phyloP scores from a whole-genome alignment of 2,329 filamentous ascomycete species.

The Trichoderma aggressivum region DNA sequence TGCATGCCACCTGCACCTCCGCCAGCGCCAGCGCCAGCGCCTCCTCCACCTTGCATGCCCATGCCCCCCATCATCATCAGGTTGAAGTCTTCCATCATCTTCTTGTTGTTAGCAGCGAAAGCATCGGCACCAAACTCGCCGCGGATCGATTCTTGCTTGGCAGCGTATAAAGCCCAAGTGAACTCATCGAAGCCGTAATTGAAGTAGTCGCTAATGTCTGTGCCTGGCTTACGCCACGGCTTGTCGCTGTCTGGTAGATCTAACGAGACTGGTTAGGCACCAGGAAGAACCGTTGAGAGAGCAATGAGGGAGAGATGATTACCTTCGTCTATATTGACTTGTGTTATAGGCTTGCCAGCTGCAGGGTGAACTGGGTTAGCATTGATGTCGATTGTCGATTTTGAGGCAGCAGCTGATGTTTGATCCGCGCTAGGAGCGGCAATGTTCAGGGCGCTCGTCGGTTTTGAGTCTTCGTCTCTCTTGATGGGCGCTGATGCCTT shows the following conservation, averaged over 20 bases:
- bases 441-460: constrained; percentile 29
- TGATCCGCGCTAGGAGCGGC: constrained; percentile 47
- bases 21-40: constrained; percentile 32
- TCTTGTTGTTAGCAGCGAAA: constrained; percentile 66
- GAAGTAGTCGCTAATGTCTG: constrained; percentile 95
- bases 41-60: constrained; percentile 38
- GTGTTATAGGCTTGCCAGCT: constrained; percentile 77
- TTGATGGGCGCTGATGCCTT: constrained; percentile 45
- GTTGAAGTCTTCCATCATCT: constrained; percentile 70
- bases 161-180: constrained; percentile 91
- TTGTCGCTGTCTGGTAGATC: constrained; percentile 79
- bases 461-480: constrained; percentile 43
- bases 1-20: constrained; percentile 42
- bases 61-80: constrained; percentile 65
- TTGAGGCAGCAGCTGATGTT: constrained; percentile 64
- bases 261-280: constrained; percentile 25
- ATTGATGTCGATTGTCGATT: constrained; percentile 81
- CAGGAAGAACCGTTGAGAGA: not conserved
- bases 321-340: constrained; percentile 70
- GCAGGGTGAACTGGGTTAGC: constrained; percentile 74
- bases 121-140: constrained; percentile 69
- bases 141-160: constrained; percentile 78
- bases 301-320: constrained; percentile 44
- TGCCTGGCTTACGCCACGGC: constrained; percentile 91
- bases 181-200: constrained; percentile 99